Conservation (phyloP, 2,329 filamentous ascomycete genomes). For the Leptodontidium sp. region DNA sequence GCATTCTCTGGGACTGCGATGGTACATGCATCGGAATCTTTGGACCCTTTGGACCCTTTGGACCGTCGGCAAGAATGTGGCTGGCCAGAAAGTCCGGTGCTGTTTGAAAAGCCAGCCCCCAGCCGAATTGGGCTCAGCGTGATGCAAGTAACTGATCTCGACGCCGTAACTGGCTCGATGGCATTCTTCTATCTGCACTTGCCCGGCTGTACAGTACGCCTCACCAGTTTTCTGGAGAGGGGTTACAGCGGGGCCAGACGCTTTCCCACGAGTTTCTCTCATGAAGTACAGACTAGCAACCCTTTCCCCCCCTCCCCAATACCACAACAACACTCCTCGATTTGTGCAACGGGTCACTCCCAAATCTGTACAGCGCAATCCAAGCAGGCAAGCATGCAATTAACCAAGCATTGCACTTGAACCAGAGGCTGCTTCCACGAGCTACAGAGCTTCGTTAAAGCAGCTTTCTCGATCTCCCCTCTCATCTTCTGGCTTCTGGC, state of each 20-base stretch:
- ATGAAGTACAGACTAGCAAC: not conserved
- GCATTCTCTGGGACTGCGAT: not conserved
- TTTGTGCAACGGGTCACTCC: not conserved
- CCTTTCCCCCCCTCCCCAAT: too few relatives aligned
- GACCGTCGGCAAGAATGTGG: not conserved
- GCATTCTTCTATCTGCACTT: not conserved
- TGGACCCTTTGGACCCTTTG: conserved; percentile 5
- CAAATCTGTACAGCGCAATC: too few relatives aligned
- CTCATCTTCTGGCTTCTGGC: not conserved
- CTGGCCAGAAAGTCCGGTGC: conserved; percentile 11
- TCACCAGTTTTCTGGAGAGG: not conserved
- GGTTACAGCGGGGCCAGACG: not conserved
- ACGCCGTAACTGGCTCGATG: not conserved
- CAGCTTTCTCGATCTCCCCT: not conserved
- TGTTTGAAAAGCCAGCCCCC: not conserved
- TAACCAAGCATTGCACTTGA: too few relatives aligned
- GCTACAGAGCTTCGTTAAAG: too few relatives aligned
- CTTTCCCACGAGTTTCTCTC: not conserved
- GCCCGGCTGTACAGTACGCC: not conserved
- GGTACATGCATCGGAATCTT: not conserved
- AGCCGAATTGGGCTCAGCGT: too few relatives aligned
- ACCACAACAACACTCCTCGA: not conserved
- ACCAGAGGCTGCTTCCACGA: too few relatives aligned
- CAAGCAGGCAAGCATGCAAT: too few relatives aligned
- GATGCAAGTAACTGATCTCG: not conserved